A percentile compares a stretch with the other conserved stretches of the same genome.
Conservation (phyloP, 1,139 yeast genomes). For the Yamadazyma membranifaciens region DNA sequence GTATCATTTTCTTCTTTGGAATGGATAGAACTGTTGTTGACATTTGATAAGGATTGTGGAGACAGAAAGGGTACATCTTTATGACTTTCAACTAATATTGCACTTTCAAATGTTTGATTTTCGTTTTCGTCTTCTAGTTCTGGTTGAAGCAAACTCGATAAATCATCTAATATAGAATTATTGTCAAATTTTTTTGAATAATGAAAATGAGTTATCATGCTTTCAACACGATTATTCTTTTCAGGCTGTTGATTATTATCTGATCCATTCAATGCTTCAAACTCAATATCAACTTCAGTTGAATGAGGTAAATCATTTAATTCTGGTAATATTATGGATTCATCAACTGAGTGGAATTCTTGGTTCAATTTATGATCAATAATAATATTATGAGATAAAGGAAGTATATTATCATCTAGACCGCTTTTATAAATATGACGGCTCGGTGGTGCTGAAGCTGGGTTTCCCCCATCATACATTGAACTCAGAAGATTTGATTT, state of each 20-base stretch:
- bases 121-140: neutral
- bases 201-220: slow-evolving; percentile 9
- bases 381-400: too few relatives aligned
- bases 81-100: neutral
- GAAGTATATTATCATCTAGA: too few relatives aligned
- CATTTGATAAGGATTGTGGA: neutral
- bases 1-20: neutral
- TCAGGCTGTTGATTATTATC: neutral
- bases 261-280: neutral
- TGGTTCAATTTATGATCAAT: too few relatives aligned
- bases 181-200: slow-evolving; percentile 2
- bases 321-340: neutral
- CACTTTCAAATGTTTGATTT: neutral
- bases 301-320: slow-evolving; percentile 8
- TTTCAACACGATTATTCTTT: slow-evolving; percentile 2
- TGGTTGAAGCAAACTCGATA: slow-evolving; percentile 6
- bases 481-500: too few relatives aligned
- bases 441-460: too few relatives aligned
- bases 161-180: slow-evolving; percentile 7
- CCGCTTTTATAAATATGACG: too few relatives aligned
- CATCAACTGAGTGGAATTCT: too few relatives aligned
- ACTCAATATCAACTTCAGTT: slow-evolving; percentile 5
- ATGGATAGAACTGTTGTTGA: neutral
- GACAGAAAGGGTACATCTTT: slow-evolving; percentile 6
- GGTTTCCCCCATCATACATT: too few relatives aligned